These are phyloP conservation scores for Lantana camara DNA, from an alignment of 257 asterid genomes.

Conservation along the genomic window DNA sequence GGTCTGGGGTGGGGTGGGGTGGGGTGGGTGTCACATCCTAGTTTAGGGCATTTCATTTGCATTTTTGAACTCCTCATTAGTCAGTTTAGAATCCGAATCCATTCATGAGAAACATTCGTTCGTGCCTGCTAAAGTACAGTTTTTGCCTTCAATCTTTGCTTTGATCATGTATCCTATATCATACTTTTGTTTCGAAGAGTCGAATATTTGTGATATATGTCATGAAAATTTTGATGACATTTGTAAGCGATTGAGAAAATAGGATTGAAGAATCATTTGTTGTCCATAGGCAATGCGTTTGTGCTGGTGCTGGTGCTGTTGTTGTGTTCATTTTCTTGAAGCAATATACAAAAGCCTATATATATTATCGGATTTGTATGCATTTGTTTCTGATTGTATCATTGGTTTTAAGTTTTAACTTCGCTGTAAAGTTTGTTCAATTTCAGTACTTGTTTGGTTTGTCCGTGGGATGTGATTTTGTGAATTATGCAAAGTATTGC, in stretches of 20 bases:
- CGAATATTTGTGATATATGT: conserved; percentile 26
- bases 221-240: conserved; percentile 42
- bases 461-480: too few relatives aligned
- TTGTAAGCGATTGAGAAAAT: conserved; percentile 30
- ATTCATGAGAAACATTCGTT: conserved; percentile 35
- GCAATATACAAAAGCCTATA: background rate
- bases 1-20: too few relatives aligned
- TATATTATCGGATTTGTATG: background rate
- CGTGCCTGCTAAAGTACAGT: conserved; percentile 33
- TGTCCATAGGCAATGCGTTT: conserved; percentile 33
- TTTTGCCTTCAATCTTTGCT: conserved; percentile 18
- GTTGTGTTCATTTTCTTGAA: too few relatives aligned
- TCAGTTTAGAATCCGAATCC: conserved; percentile 27
- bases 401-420: background rate
- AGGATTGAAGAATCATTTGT: conserved; percentile 22
- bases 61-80: conserved; percentile 19
- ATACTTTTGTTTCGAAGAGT: conserved; percentile 15
- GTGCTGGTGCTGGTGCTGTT: too few relatives aligned
- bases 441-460: too few relatives aligned
- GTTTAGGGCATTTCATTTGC: conserved; percentile 32
- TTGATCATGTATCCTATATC: conserved; percentile 36
- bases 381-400: conserved; percentile 11
- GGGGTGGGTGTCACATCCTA: conserved; percentile 38
- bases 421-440: conserved; percentile 24
- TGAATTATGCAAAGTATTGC: too few relatives aligned